phyloP scores from a whole-genome alignment of 495 filamentous ascomycete species.

The Astrocystis sublimbata region DNA sequence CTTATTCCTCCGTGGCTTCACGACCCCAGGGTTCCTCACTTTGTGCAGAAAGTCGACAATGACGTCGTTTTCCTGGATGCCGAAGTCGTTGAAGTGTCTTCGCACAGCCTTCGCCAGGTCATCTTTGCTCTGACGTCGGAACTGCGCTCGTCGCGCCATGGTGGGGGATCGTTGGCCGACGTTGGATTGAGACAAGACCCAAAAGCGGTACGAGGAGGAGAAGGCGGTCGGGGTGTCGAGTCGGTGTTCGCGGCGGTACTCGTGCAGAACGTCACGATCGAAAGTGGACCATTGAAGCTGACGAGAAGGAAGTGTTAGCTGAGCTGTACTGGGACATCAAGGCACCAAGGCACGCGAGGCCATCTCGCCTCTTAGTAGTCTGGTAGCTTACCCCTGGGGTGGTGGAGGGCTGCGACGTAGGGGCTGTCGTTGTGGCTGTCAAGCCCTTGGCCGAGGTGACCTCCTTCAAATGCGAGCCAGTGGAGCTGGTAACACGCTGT shows the following conservation, averaged over 20 bases:
- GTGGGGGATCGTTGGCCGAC: constrained; percentile 74
- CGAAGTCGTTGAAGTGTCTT: constrained; percentile 87
- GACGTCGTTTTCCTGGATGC: constrained; percentile 82
- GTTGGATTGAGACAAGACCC: constrained; percentile 67
- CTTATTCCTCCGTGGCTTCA: constrained; percentile 35
- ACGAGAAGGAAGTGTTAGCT: constrained; percentile 17
- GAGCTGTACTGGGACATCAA: constrained; percentile 20
- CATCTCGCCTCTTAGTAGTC: not conserved
- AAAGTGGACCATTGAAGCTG: constrained; percentile 79
- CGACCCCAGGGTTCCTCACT: constrained; percentile 51
- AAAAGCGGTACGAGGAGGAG: constrained; percentile 68
- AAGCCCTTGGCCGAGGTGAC: constrained; percentile 37
- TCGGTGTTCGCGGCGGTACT: constrained; percentile 77
- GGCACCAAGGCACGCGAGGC: not conserved
- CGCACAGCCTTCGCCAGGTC: constrained; percentile 78
- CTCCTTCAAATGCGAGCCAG: constrained; percentile 46
- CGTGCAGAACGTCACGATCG: constrained; percentile 69
- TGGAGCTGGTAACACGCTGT: constrained; percentile 48
- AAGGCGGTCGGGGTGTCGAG: constrained; percentile 71
- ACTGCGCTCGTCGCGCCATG: constrained; percentile 62
- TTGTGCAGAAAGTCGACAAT: constrained; percentile 88
- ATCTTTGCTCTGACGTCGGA: constrained; percentile 70
- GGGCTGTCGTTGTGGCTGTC: constrained; percentile 23
- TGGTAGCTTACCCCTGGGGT: constrained; percentile 29
- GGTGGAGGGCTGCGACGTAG: constrained; percentile 19